These are phyloP conservation scores for Chalaropsis ovoidea DNA, from an alignment of 2,329 filamentous ascomycete species.

Conservation along the genomic window DNA sequence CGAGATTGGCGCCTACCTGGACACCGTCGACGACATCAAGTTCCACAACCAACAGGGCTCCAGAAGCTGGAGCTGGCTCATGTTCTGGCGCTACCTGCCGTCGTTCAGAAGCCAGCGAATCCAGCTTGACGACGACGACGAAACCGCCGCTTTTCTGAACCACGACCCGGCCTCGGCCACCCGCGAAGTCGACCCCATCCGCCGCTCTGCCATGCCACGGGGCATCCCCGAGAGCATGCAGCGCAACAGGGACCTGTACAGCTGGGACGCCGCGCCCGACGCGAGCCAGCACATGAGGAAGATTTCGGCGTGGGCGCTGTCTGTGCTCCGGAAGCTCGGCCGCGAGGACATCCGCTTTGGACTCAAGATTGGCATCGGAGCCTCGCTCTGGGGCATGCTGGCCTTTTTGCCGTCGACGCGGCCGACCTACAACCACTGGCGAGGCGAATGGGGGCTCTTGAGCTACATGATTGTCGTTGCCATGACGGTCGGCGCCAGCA, in stretches of 20 bases:
- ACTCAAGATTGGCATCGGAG: slow-evolving; percentile 85
- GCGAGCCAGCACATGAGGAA: slow-evolving; percentile 38
- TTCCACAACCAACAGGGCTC: slow-evolving; percentile 37
- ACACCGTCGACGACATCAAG: slow-evolving; percentile 67
- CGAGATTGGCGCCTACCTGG: slow-evolving; percentile 73
- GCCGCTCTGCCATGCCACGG: slow-evolving; percentile 38
- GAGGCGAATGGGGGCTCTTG: slow-evolving; percentile 91
- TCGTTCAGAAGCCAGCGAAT: slow-evolving; percentile 26
- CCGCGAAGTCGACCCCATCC: slow-evolving; percentile 24
- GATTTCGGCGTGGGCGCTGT: slow-evolving; percentile 40
- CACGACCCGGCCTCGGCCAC: slow-evolving; percentile 8
- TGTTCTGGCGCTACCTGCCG: slow-evolving; percentile 53
- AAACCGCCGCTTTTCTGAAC: slow-evolving; percentile 21
- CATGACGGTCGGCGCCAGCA: slow-evolving; percentile 94
- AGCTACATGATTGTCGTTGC: slow-evolving; percentile 98
- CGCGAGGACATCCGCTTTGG: slow-evolving; percentile 62
- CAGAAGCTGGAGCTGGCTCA: slow-evolving; percentile 74
- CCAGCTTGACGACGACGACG: slow-evolving; percentile 20
- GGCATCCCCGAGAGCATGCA: slow-evolving; percentile 48
- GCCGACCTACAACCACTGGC: slow-evolving; percentile 74
- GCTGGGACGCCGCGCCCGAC: slow-evolving; percentile 46
- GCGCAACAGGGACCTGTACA: slow-evolving; percentile 43
- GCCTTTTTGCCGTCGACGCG: slow-evolving; percentile 72
- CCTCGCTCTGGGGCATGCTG: slow-evolving; percentile 77
- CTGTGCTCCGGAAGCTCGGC: slow-evolving; percentile 40